Percentiles rank a stretch among this genome's conserved stretches.
Evolutionary conservation across 2,329 filamentous ascomycete species (phyloP).

Genomic region (Cordyceps farinosa): DNA sequence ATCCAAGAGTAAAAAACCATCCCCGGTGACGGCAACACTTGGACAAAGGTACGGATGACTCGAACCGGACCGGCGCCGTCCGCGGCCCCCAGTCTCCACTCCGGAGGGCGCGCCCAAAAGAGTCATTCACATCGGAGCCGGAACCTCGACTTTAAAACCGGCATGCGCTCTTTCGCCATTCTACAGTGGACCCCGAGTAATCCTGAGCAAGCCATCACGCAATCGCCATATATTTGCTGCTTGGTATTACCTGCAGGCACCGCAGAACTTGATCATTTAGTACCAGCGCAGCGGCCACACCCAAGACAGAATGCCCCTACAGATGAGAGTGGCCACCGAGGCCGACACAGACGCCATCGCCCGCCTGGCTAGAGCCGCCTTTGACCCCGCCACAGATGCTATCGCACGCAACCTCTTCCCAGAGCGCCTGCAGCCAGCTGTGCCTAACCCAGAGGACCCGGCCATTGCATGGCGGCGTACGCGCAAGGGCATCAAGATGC

Average conservation of each 20-base stretch:
- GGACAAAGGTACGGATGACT: not conserved
- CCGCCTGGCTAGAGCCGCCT: slow-evolving; percentile 25
- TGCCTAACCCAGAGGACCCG: not conserved
- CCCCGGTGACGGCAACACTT: not conserved
- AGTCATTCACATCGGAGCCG: not conserved
- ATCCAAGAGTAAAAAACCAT: not conserved
- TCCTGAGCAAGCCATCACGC: too few species aligned
- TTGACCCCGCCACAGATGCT: slow-evolving; percentile 22
- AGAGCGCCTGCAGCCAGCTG: slow-evolving; percentile 16
- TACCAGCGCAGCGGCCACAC: not conserved
- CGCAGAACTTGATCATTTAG: not conserved
- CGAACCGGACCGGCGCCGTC: not conserved
- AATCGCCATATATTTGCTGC: too few species aligned
- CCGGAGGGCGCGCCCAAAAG: slow-evolving; percentile 6
- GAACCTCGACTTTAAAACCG: not conserved
- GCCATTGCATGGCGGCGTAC: slow-evolving; percentile 19
- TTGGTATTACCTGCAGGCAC: too few species aligned
- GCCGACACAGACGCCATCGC: slow-evolving; percentile 26
- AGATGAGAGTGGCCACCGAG: slow-evolving; percentile 24
- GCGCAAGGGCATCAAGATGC: slow-evolving; percentile 19
- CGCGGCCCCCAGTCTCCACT: not conserved
- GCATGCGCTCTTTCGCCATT: not conserved
- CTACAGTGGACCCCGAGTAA: not conserved
- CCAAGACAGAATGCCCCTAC: slow-evolving; percentile 24
- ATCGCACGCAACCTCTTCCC: slow-evolving; percentile 22